Evolutionary conservation across 495 filamentous ascomycete genomes (phyloP), one percentile per base, ranked within the genome.

Genomic region (Podospora appendiculata): DNA sequence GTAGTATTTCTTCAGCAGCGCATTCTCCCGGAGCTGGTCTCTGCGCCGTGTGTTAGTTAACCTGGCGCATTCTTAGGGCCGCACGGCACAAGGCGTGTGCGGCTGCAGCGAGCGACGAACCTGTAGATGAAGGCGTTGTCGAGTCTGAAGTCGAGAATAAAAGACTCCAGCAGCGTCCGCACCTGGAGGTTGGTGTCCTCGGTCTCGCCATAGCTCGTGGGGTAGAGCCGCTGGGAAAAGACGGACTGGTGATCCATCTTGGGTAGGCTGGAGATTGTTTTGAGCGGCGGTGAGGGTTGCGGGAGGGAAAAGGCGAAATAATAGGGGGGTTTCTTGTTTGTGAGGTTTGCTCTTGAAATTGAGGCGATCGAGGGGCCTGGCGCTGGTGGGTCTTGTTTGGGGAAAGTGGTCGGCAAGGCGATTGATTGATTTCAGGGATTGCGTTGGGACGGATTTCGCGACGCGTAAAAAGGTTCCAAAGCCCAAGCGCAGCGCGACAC

Each of bases 41-140:
- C 94, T 95, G 58, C 32, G 48, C 6, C 39, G 4, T 16, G 45
- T 33, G 7, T n/a, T n/a, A n/a, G 57, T 66, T 46, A 70, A 56
- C 46, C 49, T 19, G 7, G 1, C 10, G 3, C n/a, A 16, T 8
- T 34, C 19, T 19, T 8, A 16, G 14, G 17, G 11, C 2, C 25
- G 25, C 25, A 25, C 2, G 25, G 25, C 25, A 25, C 25, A 5
- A 25, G 25, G 25, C 25, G 25, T 25, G 25, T 25, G 25, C 2
- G 2, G 18, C 13, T 25, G 12, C 1, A 18, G 11, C 10, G 7
- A 47, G n/a, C 17, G 17, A 39, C 58, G 14, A 17, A 63, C 90
- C 90, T 82, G 77, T 99, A 99, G 60, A 96, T 86, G 70, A 94
- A 99, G 58, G 85, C 82, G 75, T 95, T 95, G 69, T 97, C 93